These are phyloP conservation scores for Cornus florida DNA, from an alignment of 148 eudicot genomes.

Conservation along the genomic window DNA sequence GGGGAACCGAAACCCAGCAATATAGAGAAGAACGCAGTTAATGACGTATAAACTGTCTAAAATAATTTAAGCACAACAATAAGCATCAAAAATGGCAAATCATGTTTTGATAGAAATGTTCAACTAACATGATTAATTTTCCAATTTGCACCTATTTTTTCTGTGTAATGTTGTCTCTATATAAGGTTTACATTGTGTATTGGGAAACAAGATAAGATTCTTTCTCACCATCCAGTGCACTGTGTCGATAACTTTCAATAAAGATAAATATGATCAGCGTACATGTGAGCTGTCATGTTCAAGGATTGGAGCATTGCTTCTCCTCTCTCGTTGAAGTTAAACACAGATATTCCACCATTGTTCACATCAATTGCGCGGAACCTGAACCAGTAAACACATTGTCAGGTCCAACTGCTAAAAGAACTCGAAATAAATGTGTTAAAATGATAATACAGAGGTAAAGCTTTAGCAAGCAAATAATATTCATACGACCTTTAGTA, in stretches of 20 bases:
- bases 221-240: background rate
- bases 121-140: too few relatives aligned
- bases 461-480: background rate
- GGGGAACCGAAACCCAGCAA: too few relatives aligned
- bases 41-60: too few relatives aligned
- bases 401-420: background rate
- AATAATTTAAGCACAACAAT: too few relatives aligned
- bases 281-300: slow-evolving; percentile 82
- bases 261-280: slow-evolving; percentile 51
- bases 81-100: too few relatives aligned
- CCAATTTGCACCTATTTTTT: background rate
- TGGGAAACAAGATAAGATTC: background rate
- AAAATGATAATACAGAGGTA: background rate
- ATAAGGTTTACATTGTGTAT: background rate
- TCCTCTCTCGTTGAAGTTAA: slow-evolving; percentile 59
- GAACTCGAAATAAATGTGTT: background rate
- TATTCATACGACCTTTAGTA: background rate
- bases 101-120: too few relatives aligned
- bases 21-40: too few relatives aligned
- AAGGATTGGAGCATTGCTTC: slow-evolving; percentile 67
- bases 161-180: too few relatives aligned
- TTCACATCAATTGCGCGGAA: slow-evolving; percentile 68
- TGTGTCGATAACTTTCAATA: slow-evolving; percentile 26
- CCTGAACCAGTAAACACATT: slow-evolving; percentile 31
- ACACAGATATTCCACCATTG: slow-evolving; percentile 64